Evolutionary conservation across 345 rosid genomes (phyloP).

Genomic region (Salix exigua): DNA sequence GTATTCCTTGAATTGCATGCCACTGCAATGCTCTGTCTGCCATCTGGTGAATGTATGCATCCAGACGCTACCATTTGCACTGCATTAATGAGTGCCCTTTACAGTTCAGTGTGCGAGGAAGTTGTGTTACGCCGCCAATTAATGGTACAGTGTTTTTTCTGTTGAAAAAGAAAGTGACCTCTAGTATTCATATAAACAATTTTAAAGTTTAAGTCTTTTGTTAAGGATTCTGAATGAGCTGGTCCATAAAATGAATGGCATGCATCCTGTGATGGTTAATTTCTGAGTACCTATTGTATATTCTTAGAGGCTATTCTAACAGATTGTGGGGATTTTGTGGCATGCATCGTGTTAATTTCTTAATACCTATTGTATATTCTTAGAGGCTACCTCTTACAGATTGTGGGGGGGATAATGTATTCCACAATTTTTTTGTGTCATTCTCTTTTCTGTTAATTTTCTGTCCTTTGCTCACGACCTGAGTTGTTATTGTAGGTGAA

Average conservation of each 20-base stretch:
- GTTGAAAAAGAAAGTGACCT: too few species aligned
- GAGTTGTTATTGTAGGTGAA: conserved; percentile 48
- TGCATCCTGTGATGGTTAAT: not conserved
- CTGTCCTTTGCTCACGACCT: conserved; percentile 2
- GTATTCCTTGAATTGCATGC: conserved; percentile 81
- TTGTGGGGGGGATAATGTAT: not conserved
- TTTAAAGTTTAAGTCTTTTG: too few species aligned
- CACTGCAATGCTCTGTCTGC: conserved; percentile 81
- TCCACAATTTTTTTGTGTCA: not conserved
- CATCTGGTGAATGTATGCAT: conserved; percentile 88
- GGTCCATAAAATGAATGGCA: not conserved
- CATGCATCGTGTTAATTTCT: conserved; percentile 1
- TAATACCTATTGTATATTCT: not conserved
- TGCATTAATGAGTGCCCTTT: conserved; percentile 85
- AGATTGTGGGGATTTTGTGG: not conserved
- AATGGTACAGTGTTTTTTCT: conserved; percentile 47
- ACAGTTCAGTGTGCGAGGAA: conserved; percentile 80
- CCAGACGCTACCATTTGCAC: conserved; percentile 90
- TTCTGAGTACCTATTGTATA: not conserved
- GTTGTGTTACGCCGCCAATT: conserved; percentile 68
- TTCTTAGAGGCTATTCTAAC: too few species aligned
- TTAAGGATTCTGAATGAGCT: not conserved
- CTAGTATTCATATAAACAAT: too few species aligned
- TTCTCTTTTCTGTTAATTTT: not conserved
- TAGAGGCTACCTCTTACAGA: too few species aligned